Percentiles rank a stretch among this genome's conserved stretches.
These are phyloP conservation scores for Pisolithus marmoratus DNA, from an alignment of 768 basidiomycete genomes.

Conservation along the genomic window DNA sequence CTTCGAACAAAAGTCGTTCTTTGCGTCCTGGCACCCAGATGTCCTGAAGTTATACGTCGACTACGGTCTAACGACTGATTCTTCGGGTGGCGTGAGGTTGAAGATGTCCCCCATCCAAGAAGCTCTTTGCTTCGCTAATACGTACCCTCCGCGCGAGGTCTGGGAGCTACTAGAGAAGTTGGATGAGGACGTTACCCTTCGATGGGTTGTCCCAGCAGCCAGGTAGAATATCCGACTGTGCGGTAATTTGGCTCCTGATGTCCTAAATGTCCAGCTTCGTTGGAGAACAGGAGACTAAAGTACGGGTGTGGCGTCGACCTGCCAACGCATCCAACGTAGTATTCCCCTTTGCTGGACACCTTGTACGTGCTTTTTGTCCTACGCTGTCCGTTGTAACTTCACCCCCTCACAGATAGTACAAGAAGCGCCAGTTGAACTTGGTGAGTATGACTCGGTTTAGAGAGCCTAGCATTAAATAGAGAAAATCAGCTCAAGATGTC, in stretches of 20 bases:
- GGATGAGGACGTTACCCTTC: constrained; percentile 20
- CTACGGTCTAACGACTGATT: constrained; percentile 39
- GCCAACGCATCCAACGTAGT: constrained; percentile 23
- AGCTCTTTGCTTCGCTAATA: constrained; percentile 53
- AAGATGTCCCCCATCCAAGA: constrained; percentile 68
- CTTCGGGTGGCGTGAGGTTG: constrained; percentile 41
- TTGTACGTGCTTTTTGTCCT: constrained; percentile 17
- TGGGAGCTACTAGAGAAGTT: constrained; percentile 25
- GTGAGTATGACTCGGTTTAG: constrained; percentile 7
- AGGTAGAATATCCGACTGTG: constrained; percentile 8
- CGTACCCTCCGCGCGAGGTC: constrained; percentile 13
- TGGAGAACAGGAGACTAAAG: constrained; percentile 7
- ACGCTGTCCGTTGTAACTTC: not conserved
- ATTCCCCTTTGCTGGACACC: constrained; percentile 22
- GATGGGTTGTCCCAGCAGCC: constrained; percentile 24
- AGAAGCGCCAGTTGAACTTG: constrained; percentile 25
- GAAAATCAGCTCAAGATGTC: constrained; percentile 17
- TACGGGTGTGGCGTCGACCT: constrained; percentile 27
- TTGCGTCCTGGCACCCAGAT: constrained; percentile 61
- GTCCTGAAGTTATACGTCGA: constrained; percentile 58
- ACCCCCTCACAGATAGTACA: constrained; percentile 18
- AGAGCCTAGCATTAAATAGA: not conserved
- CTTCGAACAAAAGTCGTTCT: constrained; percentile 58
- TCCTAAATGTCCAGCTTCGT: constrained; percentile 7
- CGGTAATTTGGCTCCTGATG: not conserved